Evolutionary conservation across 2,329 filamentous ascomycete species (phyloP).

Genomic region (Paraconiothyrium sp.): DNA sequence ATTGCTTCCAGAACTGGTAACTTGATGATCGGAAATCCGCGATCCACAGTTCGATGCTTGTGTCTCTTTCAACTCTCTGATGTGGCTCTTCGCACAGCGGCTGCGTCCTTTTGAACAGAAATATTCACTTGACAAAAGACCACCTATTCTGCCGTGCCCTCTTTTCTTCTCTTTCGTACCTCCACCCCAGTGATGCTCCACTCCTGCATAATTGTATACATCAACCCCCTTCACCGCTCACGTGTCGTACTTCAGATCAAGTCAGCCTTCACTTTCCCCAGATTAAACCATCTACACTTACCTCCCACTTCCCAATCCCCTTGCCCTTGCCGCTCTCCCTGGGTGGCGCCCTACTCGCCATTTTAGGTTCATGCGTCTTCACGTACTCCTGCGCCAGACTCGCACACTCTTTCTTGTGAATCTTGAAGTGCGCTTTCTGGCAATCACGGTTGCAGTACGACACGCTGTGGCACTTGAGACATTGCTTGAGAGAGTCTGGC

Average conservation of each 20-base stretch:
- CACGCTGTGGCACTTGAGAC: slow-evolving; percentile 51
- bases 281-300: slow-evolving; percentile 20
- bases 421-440: slow-evolving; percentile 51
- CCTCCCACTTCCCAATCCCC: slow-evolving; percentile 54
- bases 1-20: too few relatives aligned
- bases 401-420: slow-evolving; percentile 54
- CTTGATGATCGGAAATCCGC: too few relatives aligned
- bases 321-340: slow-evolving; percentile 43
- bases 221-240: neutral
- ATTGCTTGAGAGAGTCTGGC: slow-evolving; percentile 43
- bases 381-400: slow-evolving; percentile 50
- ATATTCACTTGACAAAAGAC: too few relatives aligned
- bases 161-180: neutral
- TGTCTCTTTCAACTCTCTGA: neutral
- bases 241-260: slow-evolving; percentile 1
- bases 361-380: slow-evolving; percentile 50
- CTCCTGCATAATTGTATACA: neutral
- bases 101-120: too few relatives aligned
- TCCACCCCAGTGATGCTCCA: too few relatives aligned
- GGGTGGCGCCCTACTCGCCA: slow-evolving; percentile 46
- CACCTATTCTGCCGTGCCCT: too few relatives aligned
- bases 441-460: slow-evolving; percentile 53
- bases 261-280: neutral
- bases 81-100: too few relatives aligned
- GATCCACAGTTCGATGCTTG: neutral